phyloP scores from a whole-genome alignment of 495 filamentous ascomycete species.

The Massariosphaeria phaeospora region DNA sequence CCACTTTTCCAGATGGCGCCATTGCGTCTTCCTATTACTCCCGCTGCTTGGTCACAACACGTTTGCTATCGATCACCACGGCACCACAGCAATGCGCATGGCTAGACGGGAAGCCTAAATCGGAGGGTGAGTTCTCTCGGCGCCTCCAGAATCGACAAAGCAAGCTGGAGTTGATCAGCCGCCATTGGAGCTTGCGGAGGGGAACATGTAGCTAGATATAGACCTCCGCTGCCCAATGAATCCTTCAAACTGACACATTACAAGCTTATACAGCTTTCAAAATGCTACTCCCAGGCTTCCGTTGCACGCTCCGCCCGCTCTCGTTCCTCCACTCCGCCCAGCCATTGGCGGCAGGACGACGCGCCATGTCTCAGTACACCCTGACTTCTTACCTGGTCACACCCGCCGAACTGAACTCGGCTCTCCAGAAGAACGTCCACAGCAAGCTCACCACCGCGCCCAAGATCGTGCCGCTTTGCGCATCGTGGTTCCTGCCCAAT shows the following conservation, averaged over 20 bases:
- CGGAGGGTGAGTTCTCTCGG: constrained; percentile 7
- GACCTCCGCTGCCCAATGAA: not conserved
- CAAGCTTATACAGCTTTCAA: constrained; percentile 10
- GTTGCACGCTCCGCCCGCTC: constrained; percentile 10
- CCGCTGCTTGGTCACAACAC: constrained; percentile 1
- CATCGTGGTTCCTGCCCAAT: constrained; percentile 94
- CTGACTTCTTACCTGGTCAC: constrained; percentile 81
- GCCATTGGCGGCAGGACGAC: not conserved
- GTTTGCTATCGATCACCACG: not conserved
- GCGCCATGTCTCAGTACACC: constrained; percentile 43
- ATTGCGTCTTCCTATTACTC: not conserved
- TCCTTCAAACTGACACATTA: constrained; percentile 1
- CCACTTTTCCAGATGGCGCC: constrained; percentile 10
- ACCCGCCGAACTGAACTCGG: constrained; percentile 71
- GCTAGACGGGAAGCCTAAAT: not conserved
- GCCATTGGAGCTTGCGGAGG: not conserved
- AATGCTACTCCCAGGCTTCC: constrained; percentile 25
- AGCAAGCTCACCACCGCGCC: constrained; percentile 70
- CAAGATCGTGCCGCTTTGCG: constrained; percentile 80
- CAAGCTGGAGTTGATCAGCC: constrained; percentile 8
- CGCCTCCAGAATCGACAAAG: not conserved
- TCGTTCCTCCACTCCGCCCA: constrained; percentile 2
- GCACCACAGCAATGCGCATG: not conserved
- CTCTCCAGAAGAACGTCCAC: constrained; percentile 69
- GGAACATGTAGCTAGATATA: not conserved